Conservation (phyloP, 2,329 filamentous ascomycete species). For the Pezicula rhizophila region DNA sequence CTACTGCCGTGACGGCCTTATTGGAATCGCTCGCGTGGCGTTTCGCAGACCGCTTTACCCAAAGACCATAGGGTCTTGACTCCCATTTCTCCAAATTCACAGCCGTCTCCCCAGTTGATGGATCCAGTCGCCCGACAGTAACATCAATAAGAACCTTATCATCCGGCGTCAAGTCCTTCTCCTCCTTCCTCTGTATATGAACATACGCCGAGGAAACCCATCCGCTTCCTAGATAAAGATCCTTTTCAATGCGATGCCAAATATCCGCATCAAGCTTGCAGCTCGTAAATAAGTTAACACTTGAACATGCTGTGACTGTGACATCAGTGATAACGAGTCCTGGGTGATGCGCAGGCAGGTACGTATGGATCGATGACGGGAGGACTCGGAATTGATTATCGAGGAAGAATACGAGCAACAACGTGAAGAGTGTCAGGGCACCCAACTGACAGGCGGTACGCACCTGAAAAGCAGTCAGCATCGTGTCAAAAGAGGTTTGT, state of each 20-base stretch:
- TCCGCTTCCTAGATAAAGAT: slow-evolving; percentile 58
- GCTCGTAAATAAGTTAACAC: slow-evolving; percentile 51
- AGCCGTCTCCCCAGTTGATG: slow-evolving; percentile 45
- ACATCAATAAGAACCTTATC: slow-evolving; percentile 60
- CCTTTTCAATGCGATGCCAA: slow-evolving; percentile 67
- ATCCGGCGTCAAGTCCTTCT: slow-evolving; percentile 59
- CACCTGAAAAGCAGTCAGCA: slow-evolving; percentile 31
- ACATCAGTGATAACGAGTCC: slow-evolving; percentile 67
- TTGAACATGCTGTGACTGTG: slow-evolving; percentile 57
- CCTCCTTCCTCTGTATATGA: slow-evolving; percentile 62
- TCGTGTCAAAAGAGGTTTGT: not conserved
- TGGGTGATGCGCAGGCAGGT: slow-evolving; percentile 61
- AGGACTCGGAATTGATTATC: slow-evolving; percentile 65
- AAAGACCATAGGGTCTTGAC: slow-evolving; percentile 58
- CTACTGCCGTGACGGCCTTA: slow-evolving; percentile 57
- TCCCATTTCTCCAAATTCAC: slow-evolving; percentile 57
- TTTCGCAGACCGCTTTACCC: slow-evolving; percentile 46
- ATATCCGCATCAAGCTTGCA: slow-evolving; percentile 51
- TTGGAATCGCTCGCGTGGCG: slow-evolving; percentile 43
- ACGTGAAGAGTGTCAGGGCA: slow-evolving; percentile 35
- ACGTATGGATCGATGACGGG: slow-evolving; percentile 61
- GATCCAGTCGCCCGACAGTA: slow-evolving; percentile 55
- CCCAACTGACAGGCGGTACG: slow-evolving; percentile 31
- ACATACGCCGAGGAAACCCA: slow-evolving; percentile 63
- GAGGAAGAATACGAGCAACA: slow-evolving; percentile 57